Conservation (phyloP, 352 stramenopile genomes). For the Phytophthora chlamydospora region DNA sequence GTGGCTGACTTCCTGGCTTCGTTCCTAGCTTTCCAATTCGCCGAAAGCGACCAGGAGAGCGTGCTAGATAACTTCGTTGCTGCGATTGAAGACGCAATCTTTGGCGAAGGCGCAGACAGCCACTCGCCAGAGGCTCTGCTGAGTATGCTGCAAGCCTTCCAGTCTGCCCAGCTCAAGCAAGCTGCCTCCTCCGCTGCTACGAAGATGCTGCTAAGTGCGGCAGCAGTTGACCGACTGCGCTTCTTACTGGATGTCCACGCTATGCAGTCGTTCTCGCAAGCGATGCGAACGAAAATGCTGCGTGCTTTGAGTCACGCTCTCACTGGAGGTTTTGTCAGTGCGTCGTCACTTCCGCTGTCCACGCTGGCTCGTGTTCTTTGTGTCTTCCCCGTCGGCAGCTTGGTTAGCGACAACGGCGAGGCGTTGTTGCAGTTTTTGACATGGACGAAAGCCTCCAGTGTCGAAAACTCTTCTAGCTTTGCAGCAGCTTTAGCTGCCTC, state of each 20-base stretch:
- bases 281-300: conserved; percentile 61
- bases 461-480: conserved; percentile 13
- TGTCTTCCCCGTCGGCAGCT: conserved; percentile 53
- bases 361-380: conserved; percentile 51
- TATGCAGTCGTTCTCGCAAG: conserved; percentile 75
- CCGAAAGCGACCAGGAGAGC: conserved; percentile 12
- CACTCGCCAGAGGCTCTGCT: conserved; percentile 80
- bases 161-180: conserved; percentile 32
- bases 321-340: conserved; percentile 58
- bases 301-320: conserved; percentile 54
- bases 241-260: conserved; percentile 81
- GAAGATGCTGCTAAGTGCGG: conserved; percentile 33
- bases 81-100: conserved; percentile 55
- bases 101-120: conserved; percentile 47
- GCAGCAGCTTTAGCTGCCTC: conserved; percentile 13
- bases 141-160: conserved; percentile 69
- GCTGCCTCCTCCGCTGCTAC: conserved; percentile 2
- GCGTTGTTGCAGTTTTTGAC: conserved; percentile 32
- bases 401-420: conserved; percentile 37
- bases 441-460: conserved; percentile 36
- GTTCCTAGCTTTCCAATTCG: conserved; percentile 46
- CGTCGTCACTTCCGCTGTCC: conserved; percentile 39
- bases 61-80: conserved; percentile 40
- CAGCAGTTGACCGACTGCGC: conserved; percentile 55
- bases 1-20: conserved; percentile 43